Evolutionary conservation across 2,329 filamentous ascomycete genomes (phyloP).

Genomic region (Magnaporthales sp.): DNA sequence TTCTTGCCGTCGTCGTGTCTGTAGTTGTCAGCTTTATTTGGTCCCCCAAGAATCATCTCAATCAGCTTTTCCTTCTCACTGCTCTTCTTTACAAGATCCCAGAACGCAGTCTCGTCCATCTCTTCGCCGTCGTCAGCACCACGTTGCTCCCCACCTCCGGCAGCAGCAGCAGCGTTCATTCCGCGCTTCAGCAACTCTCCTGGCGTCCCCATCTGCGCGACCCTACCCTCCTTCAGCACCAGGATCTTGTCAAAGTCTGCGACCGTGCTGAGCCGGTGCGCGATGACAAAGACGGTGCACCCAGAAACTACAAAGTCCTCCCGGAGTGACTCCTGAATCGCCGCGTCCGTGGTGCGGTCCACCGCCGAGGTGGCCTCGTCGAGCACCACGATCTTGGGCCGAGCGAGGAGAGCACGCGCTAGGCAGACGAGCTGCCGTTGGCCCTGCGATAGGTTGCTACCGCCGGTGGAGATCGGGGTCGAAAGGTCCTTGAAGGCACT

Average conservation of each 20-base stretch:
- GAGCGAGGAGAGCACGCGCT: conserved; percentile 32
- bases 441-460: conserved; percentile 32
- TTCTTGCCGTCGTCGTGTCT: neutral
- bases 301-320: conserved; percentile 34
- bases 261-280: conserved; percentile 33
- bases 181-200: conserved; percentile 28
- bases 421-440: conserved; percentile 40
- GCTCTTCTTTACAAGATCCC: conserved; percentile 20
- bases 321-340: conserved; percentile 47
- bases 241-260: conserved; percentile 41
- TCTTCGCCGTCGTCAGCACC: conserved; percentile 2
- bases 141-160: conserved; percentile 3
- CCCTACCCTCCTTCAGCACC: conserved; percentile 36
- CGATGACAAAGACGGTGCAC: conserved; percentile 42
- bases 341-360: conserved; percentile 46
- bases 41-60: conserved; percentile 18
- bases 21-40: neutral
- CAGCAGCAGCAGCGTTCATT: conserved; percentile 15
- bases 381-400: conserved; percentile 30
- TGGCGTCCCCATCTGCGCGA: conserved; percentile 33
- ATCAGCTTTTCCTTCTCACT: conserved; percentile 18
- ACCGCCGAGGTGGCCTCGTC: conserved; percentile 39
- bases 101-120: conserved; percentile 16
- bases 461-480: conserved; percentile 21
- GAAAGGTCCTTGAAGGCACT: conserved; percentile 23